Percentiles rank a stretch among this genome's conserved stretches.
phyloP scores from a whole-genome alignment of 768 basidiomycete species.

The Lactarius sanguifluus region DNA sequence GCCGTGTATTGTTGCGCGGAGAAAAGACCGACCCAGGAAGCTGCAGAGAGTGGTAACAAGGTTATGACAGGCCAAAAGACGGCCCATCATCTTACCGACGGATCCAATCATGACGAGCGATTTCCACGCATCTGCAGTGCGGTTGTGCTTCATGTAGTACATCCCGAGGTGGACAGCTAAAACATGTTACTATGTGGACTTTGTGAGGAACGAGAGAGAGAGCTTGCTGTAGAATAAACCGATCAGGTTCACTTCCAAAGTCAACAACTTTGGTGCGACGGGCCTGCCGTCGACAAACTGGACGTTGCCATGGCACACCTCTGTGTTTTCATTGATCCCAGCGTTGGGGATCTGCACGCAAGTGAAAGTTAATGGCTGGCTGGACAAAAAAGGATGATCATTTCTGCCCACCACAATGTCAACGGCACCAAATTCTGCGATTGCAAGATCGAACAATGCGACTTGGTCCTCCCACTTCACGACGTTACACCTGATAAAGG shows the following conservation, averaged over 20 bases:
- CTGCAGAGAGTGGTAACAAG: conserved; percentile 32
- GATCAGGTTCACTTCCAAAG: conserved; percentile 50
- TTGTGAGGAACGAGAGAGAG: background rate
- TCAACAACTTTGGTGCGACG: conserved; percentile 44
- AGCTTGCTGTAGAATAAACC: conserved; percentile 50
- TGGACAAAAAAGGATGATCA: background rate
- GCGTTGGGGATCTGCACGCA: conserved; percentile 45
- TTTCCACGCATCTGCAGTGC: conserved; percentile 43
- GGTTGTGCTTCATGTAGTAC: conserved; percentile 48
- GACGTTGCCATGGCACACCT: conserved; percentile 22
- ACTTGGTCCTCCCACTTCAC: conserved; percentile 54
- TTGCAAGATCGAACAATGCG: conserved; percentile 50
- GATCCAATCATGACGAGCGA: conserved; percentile 54
- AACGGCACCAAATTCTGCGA: conserved; percentile 47
- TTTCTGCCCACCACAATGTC: conserved; percentile 49
- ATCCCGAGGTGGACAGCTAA: conserved; percentile 51
- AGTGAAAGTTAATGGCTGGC: too few species aligned
- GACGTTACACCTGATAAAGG: conserved; percentile 49
- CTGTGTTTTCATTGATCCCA: conserved; percentile 43
- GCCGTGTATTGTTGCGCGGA: conserved; percentile 47
- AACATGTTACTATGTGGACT: background rate
- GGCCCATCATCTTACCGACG: conserved; percentile 40
- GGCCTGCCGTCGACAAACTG: conserved; percentile 41
- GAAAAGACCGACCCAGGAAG: conserved; percentile 51
- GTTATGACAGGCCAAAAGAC: background rate